Evolutionary conservation across 78 protist species (phyloP).

Genomic region (Corallochytrium limacisporum): DNA sequence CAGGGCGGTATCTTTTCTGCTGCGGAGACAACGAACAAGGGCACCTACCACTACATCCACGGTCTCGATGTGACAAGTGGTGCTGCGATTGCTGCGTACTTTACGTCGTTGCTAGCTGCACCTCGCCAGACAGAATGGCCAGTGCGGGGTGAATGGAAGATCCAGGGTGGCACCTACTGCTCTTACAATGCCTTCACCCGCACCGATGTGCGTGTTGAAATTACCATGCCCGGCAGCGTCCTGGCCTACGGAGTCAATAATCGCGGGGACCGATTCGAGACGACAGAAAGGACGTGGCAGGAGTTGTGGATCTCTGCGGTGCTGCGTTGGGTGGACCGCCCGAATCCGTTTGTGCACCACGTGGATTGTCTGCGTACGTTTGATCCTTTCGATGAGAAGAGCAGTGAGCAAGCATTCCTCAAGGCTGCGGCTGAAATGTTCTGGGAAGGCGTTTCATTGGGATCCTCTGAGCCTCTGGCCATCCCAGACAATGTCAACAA

Average conservation of each 20-base stretch:
- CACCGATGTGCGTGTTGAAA: constrained; percentile 17
- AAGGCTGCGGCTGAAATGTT: not conserved
- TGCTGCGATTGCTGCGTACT: constrained; percentile 15
- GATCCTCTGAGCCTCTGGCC: not conserved
- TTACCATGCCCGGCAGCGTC: constrained; percentile 23
- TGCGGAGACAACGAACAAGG: not conserved
- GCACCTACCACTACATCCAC: constrained; percentile 10
- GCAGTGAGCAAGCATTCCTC: not conserved
- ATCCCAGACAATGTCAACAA: not conserved
- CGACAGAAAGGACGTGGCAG: too few species aligned
- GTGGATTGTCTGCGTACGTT: not conserved
- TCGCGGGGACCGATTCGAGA: too few species aligned
- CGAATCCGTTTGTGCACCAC: constrained; percentile 6
- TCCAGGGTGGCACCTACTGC: constrained; percentile 20
- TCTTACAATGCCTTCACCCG: constrained; percentile 15
- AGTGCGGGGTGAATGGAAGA: too few species aligned
- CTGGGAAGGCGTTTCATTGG: not conserved
- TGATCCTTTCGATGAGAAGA: not conserved
- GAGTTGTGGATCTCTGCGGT: too few species aligned
- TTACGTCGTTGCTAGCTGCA: too few species aligned
- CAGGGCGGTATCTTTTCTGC: not conserved
- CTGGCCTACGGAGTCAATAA: constrained; percentile 7
- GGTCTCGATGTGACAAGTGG: constrained; percentile 3
- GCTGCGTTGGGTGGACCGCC: too few species aligned
- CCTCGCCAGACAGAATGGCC: too few species aligned